Percentiles rank a stretch among this genome's conserved stretches.
These are phyloP conservation scores for Candida sonorensis DNA, from an alignment of 805 yeast genomes.

Conservation along the genomic window DNA sequence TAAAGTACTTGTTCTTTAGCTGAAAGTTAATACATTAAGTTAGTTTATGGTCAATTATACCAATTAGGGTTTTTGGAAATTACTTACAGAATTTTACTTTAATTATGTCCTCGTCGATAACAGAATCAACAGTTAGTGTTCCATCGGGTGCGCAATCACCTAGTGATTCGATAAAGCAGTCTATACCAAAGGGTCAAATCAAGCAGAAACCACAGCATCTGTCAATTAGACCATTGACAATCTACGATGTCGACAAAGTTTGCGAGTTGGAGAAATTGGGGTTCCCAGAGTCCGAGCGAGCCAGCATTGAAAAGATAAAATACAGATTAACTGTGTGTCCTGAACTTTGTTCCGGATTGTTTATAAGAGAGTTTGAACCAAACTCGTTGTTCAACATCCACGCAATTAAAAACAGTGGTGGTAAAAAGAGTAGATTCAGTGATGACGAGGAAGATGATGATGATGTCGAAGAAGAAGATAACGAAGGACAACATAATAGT, in stretches of 20 bases:
- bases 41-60: no score
- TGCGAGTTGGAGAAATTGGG: slow-evolving; percentile 57
- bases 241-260: slow-evolving; percentile 64
- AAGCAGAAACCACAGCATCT: slow-evolving; percentile 46
- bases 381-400: slow-evolving; percentile 3
- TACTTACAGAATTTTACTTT: no score
- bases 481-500: no score
- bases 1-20: no score
- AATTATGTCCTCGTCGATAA: no score
- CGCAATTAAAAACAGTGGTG: slow-evolving; percentile 16
- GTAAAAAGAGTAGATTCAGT: no score
- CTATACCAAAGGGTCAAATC: slow-evolving; percentile 24
- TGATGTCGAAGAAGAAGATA: no score
- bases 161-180: slow-evolving; percentile 1
- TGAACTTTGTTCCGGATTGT: slow-evolving; percentile 84
- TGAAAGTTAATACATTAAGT: no score
- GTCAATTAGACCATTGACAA: slow-evolving; percentile 69
- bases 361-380: slow-evolving; percentile 56
- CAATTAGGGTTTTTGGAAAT: no score
- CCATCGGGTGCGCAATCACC: not conserved
- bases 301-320: slow-evolving; percentile 50
- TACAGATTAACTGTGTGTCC: slow-evolving; percentile 81
- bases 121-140: not conserved
- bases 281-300: slow-evolving; percentile 66
- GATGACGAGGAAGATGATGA: no score